phyloP scores from a whole-genome alignment of 176 grass and related monocot species.

The Carex pumila region DNA sequence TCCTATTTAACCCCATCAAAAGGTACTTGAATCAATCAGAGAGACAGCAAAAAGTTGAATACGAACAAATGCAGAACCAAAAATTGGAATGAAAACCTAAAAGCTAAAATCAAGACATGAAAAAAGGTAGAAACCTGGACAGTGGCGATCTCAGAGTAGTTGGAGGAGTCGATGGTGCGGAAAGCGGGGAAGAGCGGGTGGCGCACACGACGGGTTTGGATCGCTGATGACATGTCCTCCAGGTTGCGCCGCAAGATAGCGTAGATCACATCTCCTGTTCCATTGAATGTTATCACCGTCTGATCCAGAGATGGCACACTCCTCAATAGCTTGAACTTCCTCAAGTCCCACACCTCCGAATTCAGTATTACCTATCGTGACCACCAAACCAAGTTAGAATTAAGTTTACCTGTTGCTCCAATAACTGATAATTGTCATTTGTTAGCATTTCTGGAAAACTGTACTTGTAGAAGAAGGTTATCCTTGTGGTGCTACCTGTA shows the following conservation, averaged over 20 bases:
- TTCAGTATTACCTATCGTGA: constrained; percentile 77
- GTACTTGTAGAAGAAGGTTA: background rate
- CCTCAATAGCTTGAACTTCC: constrained; percentile 91
- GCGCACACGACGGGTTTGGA: constrained; percentile 64
- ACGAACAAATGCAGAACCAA: background rate
- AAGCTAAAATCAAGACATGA: background rate
- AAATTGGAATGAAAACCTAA: background rate
- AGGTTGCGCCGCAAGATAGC: constrained; percentile 84
- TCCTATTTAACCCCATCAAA: background rate
- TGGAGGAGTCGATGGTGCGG: constrained; percentile 83
- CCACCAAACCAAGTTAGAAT: background rate
- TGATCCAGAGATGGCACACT: constrained; percentile 91
- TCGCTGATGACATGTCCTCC: constrained; percentile 67
- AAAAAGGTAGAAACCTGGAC: constrained; percentile 34
- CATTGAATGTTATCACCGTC: constrained; percentile 92
- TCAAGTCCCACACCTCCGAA: constrained; percentile 97
- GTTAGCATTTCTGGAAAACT: background rate
- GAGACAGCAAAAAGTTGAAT: background rate
- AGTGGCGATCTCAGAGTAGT: constrained; percentile 81
- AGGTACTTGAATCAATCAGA: background rate
- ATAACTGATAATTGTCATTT: background rate
- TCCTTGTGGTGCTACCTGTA: background rate
- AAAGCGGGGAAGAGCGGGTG: constrained; percentile 87
- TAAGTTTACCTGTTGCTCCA: background rate
- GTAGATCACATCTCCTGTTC: constrained; percentile 79